These are phyloP conservation scores for Chloranthus sessilifolius DNA, from an alignment of 164 flowering plant genomes.

Conservation along the genomic window DNA sequence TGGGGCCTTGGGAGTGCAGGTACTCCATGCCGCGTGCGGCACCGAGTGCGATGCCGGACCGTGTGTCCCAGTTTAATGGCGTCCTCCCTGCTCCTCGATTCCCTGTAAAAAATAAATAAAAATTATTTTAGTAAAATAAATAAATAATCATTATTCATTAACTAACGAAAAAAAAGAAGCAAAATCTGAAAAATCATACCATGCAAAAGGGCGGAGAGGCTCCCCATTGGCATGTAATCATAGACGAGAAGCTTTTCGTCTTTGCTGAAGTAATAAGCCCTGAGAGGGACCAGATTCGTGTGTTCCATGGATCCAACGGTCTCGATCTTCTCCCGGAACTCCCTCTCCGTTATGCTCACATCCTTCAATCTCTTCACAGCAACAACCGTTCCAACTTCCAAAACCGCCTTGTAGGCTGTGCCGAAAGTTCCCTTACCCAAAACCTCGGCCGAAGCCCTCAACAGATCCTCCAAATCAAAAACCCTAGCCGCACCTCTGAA, in stretches of 20 bases:
- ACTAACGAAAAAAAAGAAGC: not conserved
- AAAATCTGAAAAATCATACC: slow-evolving; percentile 42
- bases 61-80: slow-evolving; percentile 81
- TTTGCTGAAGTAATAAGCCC: slow-evolving; percentile 65
- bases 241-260: slow-evolving; percentile 89
- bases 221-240: slow-evolving; percentile 93
- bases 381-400: slow-evolving; percentile 57
- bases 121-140: too few relatives aligned
- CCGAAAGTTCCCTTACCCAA: slow-evolving; percentile 83
- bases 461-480: slow-evolving; percentile 65
- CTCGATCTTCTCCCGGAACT: slow-evolving; percentile 74
- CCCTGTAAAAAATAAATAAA: slow-evolving; percentile 47
- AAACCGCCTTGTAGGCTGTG: slow-evolving; percentile 66
- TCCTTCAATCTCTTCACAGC: slow-evolving; percentile 95
- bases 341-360: slow-evolving; percentile 55
- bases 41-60: slow-evolving; percentile 75
- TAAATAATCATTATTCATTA: not conserved
- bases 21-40: slow-evolving; percentile 70
- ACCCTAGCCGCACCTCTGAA: slow-evolving; percentile 32
- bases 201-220: slow-evolving; percentile 94
- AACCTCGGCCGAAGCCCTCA: slow-evolving; percentile 83
- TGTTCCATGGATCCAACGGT: slow-evolving; percentile 58
- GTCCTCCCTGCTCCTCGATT: slow-evolving; percentile 74
- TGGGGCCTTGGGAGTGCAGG: slow-evolving; percentile 59
- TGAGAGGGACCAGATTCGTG: slow-evolving; percentile 69